These are phyloP conservation scores for Pisolithus marmoratus DNA, from an alignment of 768 basidiomycete species.

Conservation along the genomic window DNA sequence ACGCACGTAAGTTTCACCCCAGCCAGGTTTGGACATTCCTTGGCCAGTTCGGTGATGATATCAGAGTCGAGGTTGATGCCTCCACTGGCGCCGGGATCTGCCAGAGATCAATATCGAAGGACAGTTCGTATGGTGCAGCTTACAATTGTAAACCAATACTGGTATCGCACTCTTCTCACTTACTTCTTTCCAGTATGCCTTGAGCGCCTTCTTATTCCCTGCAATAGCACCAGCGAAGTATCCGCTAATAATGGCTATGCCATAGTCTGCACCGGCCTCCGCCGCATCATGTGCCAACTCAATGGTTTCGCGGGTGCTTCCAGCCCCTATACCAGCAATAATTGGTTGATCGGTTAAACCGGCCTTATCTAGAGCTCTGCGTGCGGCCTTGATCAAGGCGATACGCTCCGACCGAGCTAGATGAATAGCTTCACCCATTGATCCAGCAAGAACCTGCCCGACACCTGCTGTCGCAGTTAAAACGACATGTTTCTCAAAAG, in stretches of 20 bases:
- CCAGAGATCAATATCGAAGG: background rate
- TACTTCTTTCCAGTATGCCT: slow-evolving; percentile 74
- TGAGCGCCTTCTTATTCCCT: slow-evolving; percentile 59
- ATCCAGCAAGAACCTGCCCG: slow-evolving; percentile 67
- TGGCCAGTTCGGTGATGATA: slow-evolving; percentile 74
- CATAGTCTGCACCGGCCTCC: slow-evolving; percentile 78
- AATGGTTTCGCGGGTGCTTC: slow-evolving; percentile 80
- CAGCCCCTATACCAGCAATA: slow-evolving; percentile 78
- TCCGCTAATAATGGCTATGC: slow-evolving; percentile 80
- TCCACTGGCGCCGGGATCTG: slow-evolving; percentile 81
- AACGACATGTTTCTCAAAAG: slow-evolving; percentile 65
- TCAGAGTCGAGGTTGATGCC: slow-evolving; percentile 93
- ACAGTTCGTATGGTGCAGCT: slow-evolving; percentile 16
- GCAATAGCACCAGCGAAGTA: slow-evolving; percentile 79
- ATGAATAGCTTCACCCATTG: slow-evolving; percentile 85
- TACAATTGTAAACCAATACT: slow-evolving; percentile 85
- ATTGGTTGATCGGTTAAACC: slow-evolving; percentile 57
- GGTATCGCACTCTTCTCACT: slow-evolving; percentile 78
- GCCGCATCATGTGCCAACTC: slow-evolving; percentile 73
- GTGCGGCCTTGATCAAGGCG: slow-evolving; percentile 56
- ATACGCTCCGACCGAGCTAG: slow-evolving; percentile 62
- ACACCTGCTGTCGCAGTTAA: slow-evolving; percentile 63
- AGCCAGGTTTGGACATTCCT: slow-evolving; percentile 67
- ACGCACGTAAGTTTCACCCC: slow-evolving; percentile 89
- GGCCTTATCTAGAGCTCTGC: slow-evolving; percentile 64